These are phyloP conservation scores for Diaporthe helianthi DNA, from an alignment of 2,329 filamentous ascomycete genomes.

Conservation along the genomic window DNA sequence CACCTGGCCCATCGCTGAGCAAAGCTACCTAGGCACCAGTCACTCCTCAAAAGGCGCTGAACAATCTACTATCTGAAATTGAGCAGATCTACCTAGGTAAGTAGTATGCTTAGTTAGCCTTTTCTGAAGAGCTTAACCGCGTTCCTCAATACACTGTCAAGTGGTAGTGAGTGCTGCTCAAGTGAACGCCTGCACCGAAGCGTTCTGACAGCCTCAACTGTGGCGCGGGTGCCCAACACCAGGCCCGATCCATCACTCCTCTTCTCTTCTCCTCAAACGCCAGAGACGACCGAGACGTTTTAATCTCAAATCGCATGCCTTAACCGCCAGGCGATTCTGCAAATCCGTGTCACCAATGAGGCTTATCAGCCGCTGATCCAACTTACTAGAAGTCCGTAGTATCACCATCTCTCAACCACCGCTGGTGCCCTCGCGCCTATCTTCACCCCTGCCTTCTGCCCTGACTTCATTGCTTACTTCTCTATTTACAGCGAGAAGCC, in stretches of 20 bases:
- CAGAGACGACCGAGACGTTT: not conserved
- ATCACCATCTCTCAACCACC: not conserved
- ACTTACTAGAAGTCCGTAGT: accelerated
- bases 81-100: not conserved
- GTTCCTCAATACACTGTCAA: too few species aligned
- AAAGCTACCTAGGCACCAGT: not conserved
- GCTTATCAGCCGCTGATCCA: not conserved
- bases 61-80: not conserved
- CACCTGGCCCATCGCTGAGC: not conserved
- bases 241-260: not conserved
- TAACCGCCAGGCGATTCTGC: not conserved
- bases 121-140: not conserved
- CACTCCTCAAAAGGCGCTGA: too few species aligned
- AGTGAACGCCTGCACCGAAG: too few species aligned
- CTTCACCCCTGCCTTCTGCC: not conserved
- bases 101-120: not conserved
- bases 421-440: not conserved
- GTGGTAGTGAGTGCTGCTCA: too few species aligned
- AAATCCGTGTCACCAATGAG: not conserved
- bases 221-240: not conserved
- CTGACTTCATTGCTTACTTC: too few species aligned
- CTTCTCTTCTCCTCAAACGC: not conserved
- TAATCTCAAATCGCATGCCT: not conserved
- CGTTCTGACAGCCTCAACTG: too few species aligned
- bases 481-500: not conserved